Base-by-base conservation (phyloP, 305 asterid species). In the Withania somnifera region DNA sequence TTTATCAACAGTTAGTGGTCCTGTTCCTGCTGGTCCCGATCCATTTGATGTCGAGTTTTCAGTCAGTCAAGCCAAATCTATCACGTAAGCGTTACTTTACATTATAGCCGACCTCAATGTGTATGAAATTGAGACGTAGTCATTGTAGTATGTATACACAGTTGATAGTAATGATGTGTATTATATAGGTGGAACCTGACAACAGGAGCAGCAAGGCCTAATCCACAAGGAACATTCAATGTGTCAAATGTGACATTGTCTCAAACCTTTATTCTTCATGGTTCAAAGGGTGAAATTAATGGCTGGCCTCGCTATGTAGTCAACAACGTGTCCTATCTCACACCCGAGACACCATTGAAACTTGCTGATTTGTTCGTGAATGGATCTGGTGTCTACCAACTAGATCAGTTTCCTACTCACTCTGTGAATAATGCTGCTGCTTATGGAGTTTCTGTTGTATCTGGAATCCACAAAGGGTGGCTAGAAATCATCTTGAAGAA, bases 151-250 rank as follows among this genome's bases (percentile, higher is more conserved):
- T 77, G 52, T 56, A 67, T 82, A 77, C 34, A n/a, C n/a, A n/a
- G n/a, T n/a, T n/a, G n/a, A n/a, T n/a, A n/a, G n/a, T n/a, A n/a
- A n/a, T n/a, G n/a, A n/a, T n/a, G n/a, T n/a, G n/a, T n/a, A n/a
- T n/a, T n/a, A n/a, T 77, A 53, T 58, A 91, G 97, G 81, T 92
- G 93, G 97, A 92, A 92, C 82, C 38, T 91, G 91, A 86, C 92
- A 1, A 17, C 92, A 1, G 95, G 92, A 22, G 92, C 95, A 13
- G 95, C 93, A 11, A 89, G 95, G 82, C 97, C 95, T 75, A 92
- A 92, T 82, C 95, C 93, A 50, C 97, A 92, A 80, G 97, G 97
- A 13, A 68, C 91, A 1, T 92, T 92, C 87, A 91, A 91, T 3
- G 93, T 91, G 7, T 36, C 89, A 1, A 90, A 90, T 3, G 86